These are phyloP conservation scores for Ziziphus jujuba DNA, from an alignment of 306 rosid genomes.

Conservation along the genomic window DNA sequence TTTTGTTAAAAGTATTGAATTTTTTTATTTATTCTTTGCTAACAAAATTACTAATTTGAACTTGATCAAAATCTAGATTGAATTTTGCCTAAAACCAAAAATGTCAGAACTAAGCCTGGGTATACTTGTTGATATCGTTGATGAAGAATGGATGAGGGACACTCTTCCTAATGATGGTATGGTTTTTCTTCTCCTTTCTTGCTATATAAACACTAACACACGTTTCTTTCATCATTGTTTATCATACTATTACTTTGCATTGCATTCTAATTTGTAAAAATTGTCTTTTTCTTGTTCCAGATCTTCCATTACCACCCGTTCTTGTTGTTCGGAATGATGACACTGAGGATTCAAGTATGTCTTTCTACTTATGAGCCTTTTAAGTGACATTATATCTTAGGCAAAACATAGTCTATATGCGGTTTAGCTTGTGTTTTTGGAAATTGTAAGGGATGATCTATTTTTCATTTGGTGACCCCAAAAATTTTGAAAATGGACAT, in stretches of 20 bases:
- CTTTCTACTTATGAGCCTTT: background rate
- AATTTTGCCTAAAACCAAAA: slow-evolving; percentile 7
- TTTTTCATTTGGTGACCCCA: no score
- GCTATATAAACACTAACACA: background rate
- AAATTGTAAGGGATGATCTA: no score
- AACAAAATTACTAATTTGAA: no score
- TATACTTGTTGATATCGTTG: slow-evolving; percentile 71
- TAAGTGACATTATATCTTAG: background rate
- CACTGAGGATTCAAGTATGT: slow-evolving; percentile 75
- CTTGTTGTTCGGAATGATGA: slow-evolving; percentile 73
- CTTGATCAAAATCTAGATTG: background rate
- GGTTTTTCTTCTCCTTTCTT: background rate
- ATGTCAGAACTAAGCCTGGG: slow-evolving; percentile 74
- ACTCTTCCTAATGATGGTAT: slow-evolving; percentile 83
- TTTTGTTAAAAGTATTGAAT: no score
- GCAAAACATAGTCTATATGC: background rate
- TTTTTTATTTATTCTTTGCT: no score
- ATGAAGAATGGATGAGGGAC: slow-evolving; percentile 91
- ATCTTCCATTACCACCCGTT: slow-evolving; percentile 74
- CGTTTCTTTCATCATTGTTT: background rate
- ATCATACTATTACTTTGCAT: background rate
- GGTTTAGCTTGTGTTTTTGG: no score
- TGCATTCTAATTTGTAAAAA: slow-evolving; percentile 1
- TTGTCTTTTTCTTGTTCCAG: slow-evolving; percentile 36
- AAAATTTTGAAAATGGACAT: no score